phyloP scores from a whole-genome alignment of 306 rosid genomes.

The Corylus heterophylla region DNA sequence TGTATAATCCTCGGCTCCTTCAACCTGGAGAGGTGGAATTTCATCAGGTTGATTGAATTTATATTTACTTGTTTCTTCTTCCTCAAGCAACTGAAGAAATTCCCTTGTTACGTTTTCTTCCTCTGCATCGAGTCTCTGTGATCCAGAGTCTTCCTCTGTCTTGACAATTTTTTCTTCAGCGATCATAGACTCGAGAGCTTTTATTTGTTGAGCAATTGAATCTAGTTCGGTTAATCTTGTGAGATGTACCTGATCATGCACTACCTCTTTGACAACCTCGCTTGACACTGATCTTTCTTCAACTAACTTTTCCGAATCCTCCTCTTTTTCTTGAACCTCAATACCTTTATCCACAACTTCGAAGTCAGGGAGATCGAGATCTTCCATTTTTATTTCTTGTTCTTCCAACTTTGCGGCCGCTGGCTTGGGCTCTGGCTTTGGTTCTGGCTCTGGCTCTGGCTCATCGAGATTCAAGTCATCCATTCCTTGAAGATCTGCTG shows the following conservation, averaged over 20 bases:
- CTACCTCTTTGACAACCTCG: slow-evolving; percentile 82
- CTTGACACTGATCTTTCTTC: slow-evolving; percentile 51
- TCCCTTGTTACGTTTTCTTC: slow-evolving; percentile 90
- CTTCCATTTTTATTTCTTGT: slow-evolving; percentile 56
- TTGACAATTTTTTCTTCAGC: slow-evolving; percentile 41
- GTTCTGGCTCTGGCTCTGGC: slow-evolving; percentile 75
- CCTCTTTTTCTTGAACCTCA: slow-evolving; percentile 64
- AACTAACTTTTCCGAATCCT: slow-evolving; percentile 44
- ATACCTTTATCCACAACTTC: slow-evolving; percentile 92
- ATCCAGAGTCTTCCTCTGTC: slow-evolving; percentile 48
- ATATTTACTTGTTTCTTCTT: slow-evolving; percentile 45
- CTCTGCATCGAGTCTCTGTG: slow-evolving; percentile 71
- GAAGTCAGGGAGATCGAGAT: slow-evolving; percentile 82
- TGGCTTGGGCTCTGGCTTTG: slow-evolving; percentile 39
- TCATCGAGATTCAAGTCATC: slow-evolving; percentile 93
- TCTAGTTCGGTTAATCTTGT: slow-evolving; percentile 72
- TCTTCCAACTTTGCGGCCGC: slow-evolving; percentile 47
- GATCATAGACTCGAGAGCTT: slow-evolving; percentile 89
- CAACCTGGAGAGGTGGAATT: slow-evolving; percentile 52
- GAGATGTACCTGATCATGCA: slow-evolving; percentile 57
- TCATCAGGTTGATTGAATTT: slow-evolving; percentile 46
- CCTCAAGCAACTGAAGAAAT: slow-evolving; percentile 93
- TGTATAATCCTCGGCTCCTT: slow-evolving; percentile 33
- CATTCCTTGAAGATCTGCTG: slow-evolving; percentile 59
- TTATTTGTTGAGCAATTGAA: slow-evolving; percentile 91